Evolutionary conservation across 345 rosid genomes (phyloP).

Genomic region (Eucalyptus camaldulensis): DNA sequence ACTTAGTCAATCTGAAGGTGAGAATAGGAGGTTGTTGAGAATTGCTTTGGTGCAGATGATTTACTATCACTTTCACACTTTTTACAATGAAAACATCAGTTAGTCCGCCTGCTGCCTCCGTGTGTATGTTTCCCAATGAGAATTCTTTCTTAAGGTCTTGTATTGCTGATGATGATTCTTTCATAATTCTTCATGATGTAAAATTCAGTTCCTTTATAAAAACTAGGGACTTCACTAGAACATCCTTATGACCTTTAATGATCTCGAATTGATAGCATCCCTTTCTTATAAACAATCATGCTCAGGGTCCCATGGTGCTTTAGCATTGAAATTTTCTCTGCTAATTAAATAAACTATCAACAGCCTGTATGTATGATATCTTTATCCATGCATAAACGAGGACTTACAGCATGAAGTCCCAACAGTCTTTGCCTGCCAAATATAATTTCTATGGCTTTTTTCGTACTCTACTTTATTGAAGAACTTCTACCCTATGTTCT

Average conservation of each 20-base stretch:
- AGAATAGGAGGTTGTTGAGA: background rate
- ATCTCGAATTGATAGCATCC: background rate
- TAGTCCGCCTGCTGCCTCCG: background rate
- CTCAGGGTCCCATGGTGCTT: background rate
- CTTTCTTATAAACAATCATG: background rate
- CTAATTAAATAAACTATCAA: background rate
- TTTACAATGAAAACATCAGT: background rate
- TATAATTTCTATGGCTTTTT: background rate
- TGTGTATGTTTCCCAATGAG: background rate
- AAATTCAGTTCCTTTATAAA: background rate
- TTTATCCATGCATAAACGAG: background rate
- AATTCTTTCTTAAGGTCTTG: background rate
- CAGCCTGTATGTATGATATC: background rate
- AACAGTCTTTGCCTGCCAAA: background rate
- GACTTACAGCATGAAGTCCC: background rate
- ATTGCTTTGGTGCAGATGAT: background rate
- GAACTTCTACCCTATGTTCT: background rate
- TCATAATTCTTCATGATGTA: background rate
- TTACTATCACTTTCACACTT: background rate
- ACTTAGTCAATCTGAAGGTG: background rate
- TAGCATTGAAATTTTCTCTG: background rate
- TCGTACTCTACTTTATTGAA: background rate
- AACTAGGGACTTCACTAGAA: background rate
- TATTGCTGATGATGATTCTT: background rate
- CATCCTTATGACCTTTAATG: background rate